Percentiles rank a stretch among this genome's conserved stretches.
phyloP scores from a whole-genome alignment of 2,329 filamentous ascomycete species.

The Endocalyx cinctus region DNA sequence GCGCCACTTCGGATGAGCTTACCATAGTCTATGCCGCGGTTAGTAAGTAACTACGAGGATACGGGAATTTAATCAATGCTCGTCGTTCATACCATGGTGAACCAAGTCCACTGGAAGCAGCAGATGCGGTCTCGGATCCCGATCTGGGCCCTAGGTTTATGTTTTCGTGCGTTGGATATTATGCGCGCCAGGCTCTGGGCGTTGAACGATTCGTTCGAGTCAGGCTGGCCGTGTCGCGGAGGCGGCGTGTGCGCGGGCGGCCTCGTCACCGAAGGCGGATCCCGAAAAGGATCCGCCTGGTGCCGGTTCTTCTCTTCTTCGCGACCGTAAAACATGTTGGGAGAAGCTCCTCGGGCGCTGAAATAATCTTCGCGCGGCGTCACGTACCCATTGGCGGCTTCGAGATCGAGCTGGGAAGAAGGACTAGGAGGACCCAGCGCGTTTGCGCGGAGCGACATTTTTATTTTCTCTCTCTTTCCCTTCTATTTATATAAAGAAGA shows the following conservation, averaged over 20 bases:
- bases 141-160: slow-evolving; percentile 26
- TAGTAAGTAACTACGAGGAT: slow-evolving; percentile 5
- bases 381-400: slow-evolving; percentile 21
- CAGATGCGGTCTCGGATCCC: slow-evolving; percentile 46
- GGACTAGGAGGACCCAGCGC: no score
- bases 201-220: no score
- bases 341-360: slow-evolving; percentile 6
- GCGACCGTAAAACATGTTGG: slow-evolving; percentile 8
- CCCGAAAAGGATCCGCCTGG: slow-evolving; percentile 7
- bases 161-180: slow-evolving; percentile 27
- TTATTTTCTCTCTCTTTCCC: no score
- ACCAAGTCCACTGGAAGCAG: slow-evolving; percentile 69
- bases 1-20: slow-evolving; percentile 8
- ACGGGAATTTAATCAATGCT: slow-evolving; percentile 6
- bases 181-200: slow-evolving; percentile 29
- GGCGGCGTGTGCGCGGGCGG: not conserved
- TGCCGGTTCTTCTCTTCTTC: slow-evolving; percentile 12
- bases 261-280: slow-evolving; percentile 5
- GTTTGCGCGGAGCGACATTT: no score
- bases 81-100: slow-evolving; percentile 48
- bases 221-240: not conserved
- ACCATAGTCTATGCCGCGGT: slow-evolving; percentile 26
- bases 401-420: slow-evolving; percentile 11
- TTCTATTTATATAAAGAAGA: no score
- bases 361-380: slow-evolving; percentile 22